Evolutionary conservation across 495 filamentous ascomycete genomes (phyloP).

Genomic region (Penicillium nucicola): DNA sequence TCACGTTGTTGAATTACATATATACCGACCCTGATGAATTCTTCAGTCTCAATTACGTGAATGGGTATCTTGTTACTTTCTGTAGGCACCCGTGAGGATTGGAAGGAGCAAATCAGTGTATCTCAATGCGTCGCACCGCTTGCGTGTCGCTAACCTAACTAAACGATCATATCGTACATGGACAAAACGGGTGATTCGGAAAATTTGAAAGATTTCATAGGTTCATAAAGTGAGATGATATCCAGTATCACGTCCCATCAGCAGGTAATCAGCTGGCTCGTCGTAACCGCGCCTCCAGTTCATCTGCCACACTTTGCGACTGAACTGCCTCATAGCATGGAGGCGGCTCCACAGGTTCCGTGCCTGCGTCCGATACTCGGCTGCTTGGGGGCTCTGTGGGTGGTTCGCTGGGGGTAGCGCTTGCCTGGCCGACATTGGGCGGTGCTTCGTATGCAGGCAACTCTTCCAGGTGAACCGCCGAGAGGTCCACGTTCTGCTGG

Average conservation of each 20-base stretch:
- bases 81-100: no score
- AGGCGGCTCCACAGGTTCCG: conserved; percentile 72
- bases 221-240: neutral
- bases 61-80: no score
- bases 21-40: no score
- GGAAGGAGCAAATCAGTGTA: neutral
- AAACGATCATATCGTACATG: conserved; percentile 22
- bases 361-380: conserved; percentile 13
- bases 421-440: conserved; percentile 10
- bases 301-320: conserved; percentile 66
- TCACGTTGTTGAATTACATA: neutral
- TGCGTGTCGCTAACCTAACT: conserved; percentile 9
- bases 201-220: neutral
- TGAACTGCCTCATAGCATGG: conserved; percentile 94
- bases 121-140: conserved; percentile 3
- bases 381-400: conserved; percentile 10
- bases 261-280: conserved; percentile 23
- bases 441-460: conserved; percentile 72
- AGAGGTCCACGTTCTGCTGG: conserved; percentile 50
- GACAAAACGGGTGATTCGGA: neutral
- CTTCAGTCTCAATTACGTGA: no score
- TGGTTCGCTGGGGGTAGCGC: conserved; percentile 1
- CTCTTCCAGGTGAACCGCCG: conserved; percentile 70
- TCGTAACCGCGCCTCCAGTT: conserved; percentile 49
- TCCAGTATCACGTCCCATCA: neutral